Evolutionary conservation across 805 yeast species (phyloP).

Genomic region (Saccharomycopsis capsularis): DNA sequence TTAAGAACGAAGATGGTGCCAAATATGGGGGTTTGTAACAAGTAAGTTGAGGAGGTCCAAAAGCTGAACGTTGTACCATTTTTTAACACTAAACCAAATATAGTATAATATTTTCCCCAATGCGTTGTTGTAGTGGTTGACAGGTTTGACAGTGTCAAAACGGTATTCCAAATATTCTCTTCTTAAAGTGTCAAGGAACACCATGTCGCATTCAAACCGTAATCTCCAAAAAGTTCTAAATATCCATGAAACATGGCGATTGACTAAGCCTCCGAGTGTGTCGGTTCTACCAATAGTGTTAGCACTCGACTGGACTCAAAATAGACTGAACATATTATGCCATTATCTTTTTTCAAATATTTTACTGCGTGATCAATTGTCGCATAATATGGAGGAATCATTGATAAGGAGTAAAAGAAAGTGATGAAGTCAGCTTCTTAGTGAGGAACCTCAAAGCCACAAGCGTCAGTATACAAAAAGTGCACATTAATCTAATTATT

Average conservation of each 20-base stretch:
- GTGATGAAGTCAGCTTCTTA: conserved; percentile 63
- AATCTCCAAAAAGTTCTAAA: conserved; percentile 76
- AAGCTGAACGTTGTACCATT: conserved; percentile 43
- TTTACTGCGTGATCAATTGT: conserved; percentile 62
- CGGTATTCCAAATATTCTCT: conserved; percentile 77
- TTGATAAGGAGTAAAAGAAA: conserved; percentile 72
- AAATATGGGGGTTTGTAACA: conserved; percentile 76
- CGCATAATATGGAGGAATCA: conserved; percentile 80
- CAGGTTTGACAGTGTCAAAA: conserved; percentile 73
- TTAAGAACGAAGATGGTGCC: conserved; percentile 59
- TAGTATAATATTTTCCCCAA: conserved; percentile 77
- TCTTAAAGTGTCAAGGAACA: conserved; percentile 70
- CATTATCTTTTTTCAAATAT: conserved; percentile 44
- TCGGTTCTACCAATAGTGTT: conserved; percentile 61
- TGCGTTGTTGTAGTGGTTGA: conserved; percentile 56
- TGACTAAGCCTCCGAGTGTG: conserved; percentile 66
- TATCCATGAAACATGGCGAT: conserved; percentile 71
- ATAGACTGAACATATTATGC: conserved; percentile 66
- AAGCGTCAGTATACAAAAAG: conserved; percentile 68
- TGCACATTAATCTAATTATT: conserved; percentile 53
- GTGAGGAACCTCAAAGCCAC: conserved; percentile 50
- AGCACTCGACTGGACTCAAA: conserved; percentile 65
- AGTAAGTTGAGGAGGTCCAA: conserved; percentile 53
- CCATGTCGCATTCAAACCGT: conserved; percentile 84
- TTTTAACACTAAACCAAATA: conserved; percentile 75